Percentiles rank a stretch among this genome's conserved stretches.
Evolutionary conservation across 441 rosid genomes (phyloP).

Genomic region (Croton setiger): DNA sequence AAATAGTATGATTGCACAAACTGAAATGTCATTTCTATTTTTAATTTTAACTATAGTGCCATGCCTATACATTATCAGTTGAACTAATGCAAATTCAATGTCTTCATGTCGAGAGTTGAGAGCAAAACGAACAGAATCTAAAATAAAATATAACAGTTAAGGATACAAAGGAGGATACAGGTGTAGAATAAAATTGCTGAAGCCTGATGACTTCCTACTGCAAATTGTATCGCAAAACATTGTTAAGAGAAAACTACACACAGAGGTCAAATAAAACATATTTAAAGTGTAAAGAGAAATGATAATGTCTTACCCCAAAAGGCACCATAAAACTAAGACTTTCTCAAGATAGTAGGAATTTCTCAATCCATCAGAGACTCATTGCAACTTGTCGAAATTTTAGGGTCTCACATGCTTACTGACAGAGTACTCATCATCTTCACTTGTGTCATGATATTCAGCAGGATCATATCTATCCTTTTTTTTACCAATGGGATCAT

Average conservation of each 20-base stretch:
- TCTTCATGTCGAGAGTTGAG: no score
- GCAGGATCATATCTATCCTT: constrained; percentile 76
- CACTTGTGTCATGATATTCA: constrained; percentile 34
- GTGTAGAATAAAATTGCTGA: constrained; percentile 43
- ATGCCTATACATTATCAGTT: neutral
- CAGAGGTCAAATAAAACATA: neutral
- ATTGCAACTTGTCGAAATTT: constrained; percentile 17
- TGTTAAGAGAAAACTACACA: constrained; percentile 7
- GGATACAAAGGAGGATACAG: constrained; percentile 98
- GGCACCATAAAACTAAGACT: neutral
- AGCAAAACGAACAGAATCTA: neutral
- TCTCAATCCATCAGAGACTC: constrained; percentile 18
- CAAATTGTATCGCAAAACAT: constrained; percentile 35
- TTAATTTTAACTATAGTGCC: neutral
- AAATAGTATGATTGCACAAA: neutral
- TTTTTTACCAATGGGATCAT: constrained; percentile 46
- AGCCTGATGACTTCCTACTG: constrained; percentile 66
- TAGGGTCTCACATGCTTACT: constrained; percentile 17
- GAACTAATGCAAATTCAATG: neutral
- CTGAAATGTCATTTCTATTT: no score
- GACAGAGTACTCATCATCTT: constrained; percentile 26
- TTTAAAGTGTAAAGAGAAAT: constrained; percentile 1
- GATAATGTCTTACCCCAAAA: constrained; percentile 31
- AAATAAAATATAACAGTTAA: constrained; percentile 31
- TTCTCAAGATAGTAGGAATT: neutral